Evolutionary conservation across 2,329 filamentous ascomycete genomes (phyloP).

Genomic region (Lasiodiplodia theobromae): DNA sequence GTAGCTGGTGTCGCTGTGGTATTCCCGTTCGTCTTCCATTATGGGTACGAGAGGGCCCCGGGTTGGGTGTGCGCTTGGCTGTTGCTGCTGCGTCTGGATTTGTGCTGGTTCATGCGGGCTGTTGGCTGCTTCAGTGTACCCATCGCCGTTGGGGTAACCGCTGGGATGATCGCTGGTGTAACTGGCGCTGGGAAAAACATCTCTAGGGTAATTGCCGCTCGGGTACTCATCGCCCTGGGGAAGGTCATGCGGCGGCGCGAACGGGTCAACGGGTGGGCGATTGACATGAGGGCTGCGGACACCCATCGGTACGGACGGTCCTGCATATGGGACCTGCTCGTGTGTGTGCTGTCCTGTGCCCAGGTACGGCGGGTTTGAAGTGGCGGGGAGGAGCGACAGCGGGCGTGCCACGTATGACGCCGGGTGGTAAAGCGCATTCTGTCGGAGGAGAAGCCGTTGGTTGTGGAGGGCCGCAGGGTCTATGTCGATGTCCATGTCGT

Average conservation of each 20-base stretch:
- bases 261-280: background rate
- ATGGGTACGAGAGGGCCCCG: background rate
- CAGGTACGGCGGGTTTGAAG: background rate
- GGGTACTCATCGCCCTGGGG: background rate
- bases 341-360: background rate
- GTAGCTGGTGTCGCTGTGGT: background rate
- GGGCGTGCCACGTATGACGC: background rate
- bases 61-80: background rate
- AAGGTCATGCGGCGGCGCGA: background rate
- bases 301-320: background rate
- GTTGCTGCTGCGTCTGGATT: background rate
- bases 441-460: background rate
- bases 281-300: background rate
- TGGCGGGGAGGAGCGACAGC: background rate
- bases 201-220: background rate
- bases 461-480: background rate
- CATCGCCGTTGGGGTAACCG: no score
- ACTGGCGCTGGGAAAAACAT: background rate
- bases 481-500: background rate
- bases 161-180: no score
- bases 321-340: background rate
- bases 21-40: background rate
- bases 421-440: background rate
- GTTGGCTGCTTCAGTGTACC: background rate
- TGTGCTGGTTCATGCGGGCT: background rate